Evolutionary conservation across 2,329 filamentous ascomycete genomes (phyloP).

Genomic region (Alternaria gaisen): DNA sequence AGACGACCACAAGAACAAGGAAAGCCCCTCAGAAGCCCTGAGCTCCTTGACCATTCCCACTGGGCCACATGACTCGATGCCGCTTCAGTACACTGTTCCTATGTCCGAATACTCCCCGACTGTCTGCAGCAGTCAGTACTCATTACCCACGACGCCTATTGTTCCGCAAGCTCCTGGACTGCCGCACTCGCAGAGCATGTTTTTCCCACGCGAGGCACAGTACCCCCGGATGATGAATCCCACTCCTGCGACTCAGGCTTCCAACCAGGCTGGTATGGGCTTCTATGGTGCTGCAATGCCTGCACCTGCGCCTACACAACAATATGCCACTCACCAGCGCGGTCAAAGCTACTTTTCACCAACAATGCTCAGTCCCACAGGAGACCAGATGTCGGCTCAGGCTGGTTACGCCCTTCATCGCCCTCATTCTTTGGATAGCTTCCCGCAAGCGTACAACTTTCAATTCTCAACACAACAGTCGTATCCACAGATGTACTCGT

Average conservation of each 20-base stretch:
- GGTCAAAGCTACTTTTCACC: slow-evolving; percentile 32
- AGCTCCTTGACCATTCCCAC: slow-evolving; percentile 32
- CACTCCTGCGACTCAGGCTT: slow-evolving; percentile 14
- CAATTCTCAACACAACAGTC: slow-evolving; percentile 24
- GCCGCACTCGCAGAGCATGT: slow-evolving; percentile 29
- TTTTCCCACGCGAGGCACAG: slow-evolving; percentile 28
- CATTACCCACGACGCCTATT: slow-evolving; percentile 41
- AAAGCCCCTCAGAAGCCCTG: slow-evolving; percentile 33
- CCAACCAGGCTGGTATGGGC: slow-evolving; percentile 21
- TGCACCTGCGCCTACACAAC: slow-evolving; percentile 16
- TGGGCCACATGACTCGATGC: slow-evolving; percentile 20
- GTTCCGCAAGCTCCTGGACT: slow-evolving; percentile 30
- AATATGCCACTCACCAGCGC: slow-evolving; percentile 30
- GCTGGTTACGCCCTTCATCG: slow-evolving; percentile 32
- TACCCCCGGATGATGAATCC: slow-evolving; percentile 23
- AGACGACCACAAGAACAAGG: slow-evolving; percentile 86
- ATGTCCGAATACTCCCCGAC: slow-evolving; percentile 35
- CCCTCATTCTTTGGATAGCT: slow-evolving; percentile 38
- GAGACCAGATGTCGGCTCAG: slow-evolving; percentile 23
- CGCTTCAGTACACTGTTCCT: slow-evolving; percentile 26
- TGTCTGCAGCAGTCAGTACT: slow-evolving; percentile 33
- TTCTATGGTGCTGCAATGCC: slow-evolving; percentile 21
- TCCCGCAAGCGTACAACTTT: slow-evolving; percentile 33
- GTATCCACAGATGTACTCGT: slow-evolving; percentile 37
- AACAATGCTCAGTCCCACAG: slow-evolving; percentile 35